Evolutionary conservation across 148 eudicot genomes (phyloP).

Genomic region (Spergularia bocconei): DNA sequence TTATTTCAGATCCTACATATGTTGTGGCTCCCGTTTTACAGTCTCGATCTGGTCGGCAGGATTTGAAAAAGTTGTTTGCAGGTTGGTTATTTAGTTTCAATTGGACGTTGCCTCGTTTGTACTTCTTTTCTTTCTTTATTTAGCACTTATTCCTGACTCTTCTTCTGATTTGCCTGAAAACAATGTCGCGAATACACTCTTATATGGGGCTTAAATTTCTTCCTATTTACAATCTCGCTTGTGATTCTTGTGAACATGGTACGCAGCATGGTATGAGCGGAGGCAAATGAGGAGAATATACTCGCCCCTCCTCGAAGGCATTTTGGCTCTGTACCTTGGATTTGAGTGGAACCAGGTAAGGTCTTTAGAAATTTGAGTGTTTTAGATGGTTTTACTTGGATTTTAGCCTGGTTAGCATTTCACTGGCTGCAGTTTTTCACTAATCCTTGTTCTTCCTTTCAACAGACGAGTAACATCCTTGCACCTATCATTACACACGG

Average conservation of each 20-base stretch:
- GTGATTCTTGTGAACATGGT: not conserved
- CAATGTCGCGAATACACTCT: not conserved
- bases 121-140: not conserved
- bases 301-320: slow-evolving; percentile 85
- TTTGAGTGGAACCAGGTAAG: slow-evolving; percentile 94
- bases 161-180: not conserved
- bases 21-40: slow-evolving; percentile 84
- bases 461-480: slow-evolving; percentile 76
- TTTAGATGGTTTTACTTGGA: not conserved
- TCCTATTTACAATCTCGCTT: no score
- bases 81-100: slow-evolving; percentile 37
- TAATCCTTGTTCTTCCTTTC: slow-evolving; percentile 2
- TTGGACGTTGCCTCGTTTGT: not conserved
- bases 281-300: slow-evolving; percentile 94
- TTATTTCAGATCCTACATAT: slow-evolving; percentile 81
- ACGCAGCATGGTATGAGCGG: slow-evolving; percentile 94
- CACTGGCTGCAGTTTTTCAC: not conserved
- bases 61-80: slow-evolving; percentile 87
- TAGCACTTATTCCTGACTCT: not conserved
- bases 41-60: slow-evolving; percentile 70
- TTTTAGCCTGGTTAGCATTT: not conserved
- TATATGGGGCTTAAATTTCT: not conserved
- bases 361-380: not conserved
- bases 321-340: slow-evolving; percentile 93
- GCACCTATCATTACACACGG: slow-evolving; percentile 95